A percentile compares a stretch with the other conserved stretches of the same genome.
Evolutionary conservation across 148 eudicot genomes (phyloP).

Genomic region (Polygonum maritimum): DNA sequence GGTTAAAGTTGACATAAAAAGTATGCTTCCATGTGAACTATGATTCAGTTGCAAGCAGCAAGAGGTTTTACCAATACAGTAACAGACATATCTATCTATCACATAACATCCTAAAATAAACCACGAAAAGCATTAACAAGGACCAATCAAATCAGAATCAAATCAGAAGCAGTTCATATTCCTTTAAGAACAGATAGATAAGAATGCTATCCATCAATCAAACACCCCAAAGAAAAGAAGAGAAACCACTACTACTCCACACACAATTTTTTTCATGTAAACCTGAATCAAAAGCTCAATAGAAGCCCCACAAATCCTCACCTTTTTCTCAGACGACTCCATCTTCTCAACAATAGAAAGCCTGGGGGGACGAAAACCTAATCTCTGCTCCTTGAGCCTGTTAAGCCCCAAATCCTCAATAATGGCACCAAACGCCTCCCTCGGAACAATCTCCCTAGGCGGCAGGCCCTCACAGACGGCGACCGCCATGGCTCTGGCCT

Average conservation of each 20-base stretch:
- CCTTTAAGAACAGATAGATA: not conserved
- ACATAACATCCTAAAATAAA: not conserved
- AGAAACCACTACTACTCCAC: not conserved
- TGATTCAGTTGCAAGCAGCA: not conserved
- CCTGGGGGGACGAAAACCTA: conserved; percentile 56
- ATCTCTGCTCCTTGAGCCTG: conserved; percentile 36
- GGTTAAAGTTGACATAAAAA: not conserved
- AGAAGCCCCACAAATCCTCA: conserved; percentile 14
- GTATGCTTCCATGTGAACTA: not conserved
- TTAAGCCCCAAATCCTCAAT: conserved; percentile 79
- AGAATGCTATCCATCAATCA: not conserved
- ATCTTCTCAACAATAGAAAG: conserved; percentile 58
- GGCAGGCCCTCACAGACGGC: conserved; percentile 50
- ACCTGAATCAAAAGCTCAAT: not conserved
- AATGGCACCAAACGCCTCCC: conserved; percentile 47
- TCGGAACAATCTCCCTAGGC: conserved; percentile 75
- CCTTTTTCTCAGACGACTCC: conserved; percentile 48
- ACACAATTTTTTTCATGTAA: not conserved
- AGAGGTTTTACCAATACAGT: not conserved
- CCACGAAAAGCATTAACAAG: not conserved
- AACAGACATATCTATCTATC: too few relatives aligned
- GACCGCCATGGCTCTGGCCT: conserved; percentile 59
- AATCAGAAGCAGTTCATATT: too few relatives aligned
- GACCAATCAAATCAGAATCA: not conserved
- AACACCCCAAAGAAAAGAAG: not conserved